A percentile compares a stretch with the other conserved stretches of the same genome.
These are phyloP conservation scores for Dillenia turbinata DNA, from an alignment of 164 flowering plant genomes.

Conservation along the genomic window DNA sequence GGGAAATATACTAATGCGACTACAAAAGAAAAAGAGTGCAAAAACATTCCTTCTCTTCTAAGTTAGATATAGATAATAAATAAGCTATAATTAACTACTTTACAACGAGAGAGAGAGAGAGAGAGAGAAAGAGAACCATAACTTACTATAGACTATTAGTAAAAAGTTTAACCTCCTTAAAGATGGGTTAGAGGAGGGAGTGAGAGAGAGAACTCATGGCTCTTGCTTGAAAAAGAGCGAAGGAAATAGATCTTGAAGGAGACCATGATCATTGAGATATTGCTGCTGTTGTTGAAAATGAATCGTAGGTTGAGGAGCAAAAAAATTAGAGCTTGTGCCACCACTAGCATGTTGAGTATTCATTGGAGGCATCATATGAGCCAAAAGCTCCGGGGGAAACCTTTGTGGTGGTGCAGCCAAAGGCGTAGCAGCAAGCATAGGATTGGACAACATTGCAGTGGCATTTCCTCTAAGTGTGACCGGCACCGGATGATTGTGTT, in stretches of 20 bases:
- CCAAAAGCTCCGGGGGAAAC: slow-evolving; percentile 40
- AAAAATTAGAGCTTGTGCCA: slow-evolving; percentile 7
- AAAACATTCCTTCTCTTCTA: too few relatives aligned
- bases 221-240: slow-evolving; percentile 17
- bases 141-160: too few relatives aligned
- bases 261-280: slow-evolving; percentile 17
- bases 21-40: too few relatives aligned
- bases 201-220: not conserved
- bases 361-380: slow-evolving; percentile 26
- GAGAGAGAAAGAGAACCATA: too few relatives aligned
- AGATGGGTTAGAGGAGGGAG: too few relatives aligned
- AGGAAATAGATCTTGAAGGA: slow-evolving; percentile 20
- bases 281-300: slow-evolving; percentile 18
- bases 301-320: too few relatives aligned
- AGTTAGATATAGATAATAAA: too few relatives aligned
- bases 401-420: slow-evolving; percentile 14
- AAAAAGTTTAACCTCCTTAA: too few relatives aligned
- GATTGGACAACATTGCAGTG: slow-evolving; percentile 33
- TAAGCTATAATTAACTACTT: too few relatives aligned
- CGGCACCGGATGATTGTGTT: slow-evolving; percentile 81
- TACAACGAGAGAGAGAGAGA: too few relatives aligned
- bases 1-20: too few relatives aligned
- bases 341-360: slow-evolving; percentile 6
- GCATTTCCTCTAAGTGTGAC: slow-evolving; percentile 57
- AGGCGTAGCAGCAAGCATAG: slow-evolving; percentile 30